Conservation (phyloP, 2,329 filamentous ascomycete species). For the Penicillium concentricum region DNA sequence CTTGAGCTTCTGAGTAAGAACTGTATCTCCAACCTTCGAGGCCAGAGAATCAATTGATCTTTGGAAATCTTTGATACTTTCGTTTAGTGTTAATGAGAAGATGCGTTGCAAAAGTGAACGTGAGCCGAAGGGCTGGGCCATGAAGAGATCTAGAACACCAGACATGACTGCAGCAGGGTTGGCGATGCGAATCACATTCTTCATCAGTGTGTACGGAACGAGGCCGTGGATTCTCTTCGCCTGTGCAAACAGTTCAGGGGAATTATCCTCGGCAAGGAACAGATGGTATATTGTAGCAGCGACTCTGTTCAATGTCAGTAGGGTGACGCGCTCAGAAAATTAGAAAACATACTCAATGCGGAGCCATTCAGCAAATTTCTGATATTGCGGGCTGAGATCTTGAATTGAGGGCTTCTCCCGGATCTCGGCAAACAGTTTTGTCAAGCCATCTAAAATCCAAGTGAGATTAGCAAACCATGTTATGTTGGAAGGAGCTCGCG, state of each 20-base stretch:
- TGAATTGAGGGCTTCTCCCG: constrained; percentile 82
- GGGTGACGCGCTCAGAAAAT: neutral
- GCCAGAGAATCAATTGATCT: constrained; percentile 77
- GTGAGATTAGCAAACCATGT: constrained; percentile 6
- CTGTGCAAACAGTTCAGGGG: constrained; percentile 91
- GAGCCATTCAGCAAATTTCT: constrained; percentile 97
- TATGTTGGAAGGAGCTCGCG: constrained; percentile 29
- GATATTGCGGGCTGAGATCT: constrained; percentile 90
- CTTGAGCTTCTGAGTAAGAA: constrained; percentile 78
- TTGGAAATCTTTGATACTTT: constrained; percentile 84
- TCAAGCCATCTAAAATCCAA: constrained; percentile 67
- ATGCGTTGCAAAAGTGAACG: constrained; percentile 91
- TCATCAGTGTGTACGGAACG: constrained; percentile 87
- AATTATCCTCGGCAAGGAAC: constrained; percentile 97
- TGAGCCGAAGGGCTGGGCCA: constrained; percentile 90
- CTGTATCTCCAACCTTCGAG: constrained; percentile 74
- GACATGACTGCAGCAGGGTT: constrained; percentile 97
- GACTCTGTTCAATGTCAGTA: constrained; percentile 50
- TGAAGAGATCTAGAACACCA: constrained; percentile 89
- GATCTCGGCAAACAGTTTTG: constrained; percentile 90
- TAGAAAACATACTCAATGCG: constrained; percentile 69
- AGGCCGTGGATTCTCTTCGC: constrained; percentile 91
- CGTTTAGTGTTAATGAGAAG: constrained; percentile 85
- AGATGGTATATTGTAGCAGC: constrained; percentile 95
- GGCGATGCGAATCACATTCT: constrained; percentile 94